These are phyloP conservation scores for Monilinia aucupariae DNA, from an alignment of 2,329 filamentous ascomycete species.

Conservation along the genomic window DNA sequence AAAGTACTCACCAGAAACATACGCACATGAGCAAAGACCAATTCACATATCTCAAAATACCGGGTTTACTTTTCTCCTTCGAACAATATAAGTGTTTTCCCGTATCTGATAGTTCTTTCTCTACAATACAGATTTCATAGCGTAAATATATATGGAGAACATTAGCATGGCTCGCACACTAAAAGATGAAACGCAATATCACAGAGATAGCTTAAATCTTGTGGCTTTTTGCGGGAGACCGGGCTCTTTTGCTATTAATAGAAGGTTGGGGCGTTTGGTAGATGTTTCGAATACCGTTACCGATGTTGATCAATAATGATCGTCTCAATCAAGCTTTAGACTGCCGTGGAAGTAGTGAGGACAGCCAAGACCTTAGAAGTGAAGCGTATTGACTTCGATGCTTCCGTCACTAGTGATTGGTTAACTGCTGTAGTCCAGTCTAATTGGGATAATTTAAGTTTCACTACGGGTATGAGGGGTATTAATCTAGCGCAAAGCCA, in stretches of 20 bases:
- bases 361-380: not conserved
- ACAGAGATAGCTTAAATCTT: no score
- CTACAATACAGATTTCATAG: fast-evolving
- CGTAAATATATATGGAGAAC: not conserved
- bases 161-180: not conserved
- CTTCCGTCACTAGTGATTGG: not conserved
- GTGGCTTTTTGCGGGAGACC: no score
- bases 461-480: not conserved
- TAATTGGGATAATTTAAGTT: not conserved
- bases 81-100: no score
- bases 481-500: not conserved
- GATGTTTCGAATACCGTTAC: not conserved
- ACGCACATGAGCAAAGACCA: no score
- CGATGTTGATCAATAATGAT: not conserved
- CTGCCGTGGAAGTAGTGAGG: no score
- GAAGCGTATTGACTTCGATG: not conserved
- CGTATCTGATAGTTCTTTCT: not conserved
- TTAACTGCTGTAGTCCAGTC: not conserved
- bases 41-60: no score
- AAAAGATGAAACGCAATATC: no score
- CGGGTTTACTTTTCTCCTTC: not conserved
- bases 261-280: not conserved
- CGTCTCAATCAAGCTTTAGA: not conserved
- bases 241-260: not conserved
- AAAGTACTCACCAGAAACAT: no score